Evolutionary conservation across 306 rosid genomes (phyloP), one percentile per base, ranked within the genome.

Genomic region (Mucuna pruriens): DNA sequence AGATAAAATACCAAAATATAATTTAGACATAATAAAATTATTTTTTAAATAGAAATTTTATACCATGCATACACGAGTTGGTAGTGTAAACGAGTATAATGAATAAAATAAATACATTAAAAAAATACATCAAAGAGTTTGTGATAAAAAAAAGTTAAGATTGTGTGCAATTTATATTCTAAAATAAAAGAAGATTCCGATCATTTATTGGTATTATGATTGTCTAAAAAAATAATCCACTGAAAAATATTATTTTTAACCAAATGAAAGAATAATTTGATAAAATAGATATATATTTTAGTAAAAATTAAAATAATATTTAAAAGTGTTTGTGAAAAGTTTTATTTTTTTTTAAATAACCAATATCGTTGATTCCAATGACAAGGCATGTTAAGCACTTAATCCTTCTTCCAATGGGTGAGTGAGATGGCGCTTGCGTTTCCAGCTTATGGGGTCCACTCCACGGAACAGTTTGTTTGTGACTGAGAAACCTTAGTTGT

Each of bases 391-490:
- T 34, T 16, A 34, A 63, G 15, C 70, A 63, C 8, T 45, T 31
- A 29, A 16, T 31, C 42, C 22, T 2, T 15, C 1, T 31, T 62
- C 25, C n/a, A 39, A 39, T 17, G 23, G 15, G 33, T 25, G 38
- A 5, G 17, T 7, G 58, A 61, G 9, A 12, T 26, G 58, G 82
- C 78, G 91, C 85, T 74, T 83, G 80, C 88, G 83, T 40, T 74
- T 61, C 6, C 85, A 73, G 81, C 42, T 51, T 38, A 66, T 75
- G 74, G 71, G 86, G 38, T 84, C 90, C 89, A 84, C 81, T 83
- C 80, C 79, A 25, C 65, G 36, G 49, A 85, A 77, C 86, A 19
- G 77, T 81, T 52, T n/a, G 7, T 64, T 52, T n/a, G 7, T 64
- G 7, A 34, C 16, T 0, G 1, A 6, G 0, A 63, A 29, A 16